Evolutionary conservation across 106 monocot species (phyloP).

Genomic region (Amphibolis antarctica): DNA sequence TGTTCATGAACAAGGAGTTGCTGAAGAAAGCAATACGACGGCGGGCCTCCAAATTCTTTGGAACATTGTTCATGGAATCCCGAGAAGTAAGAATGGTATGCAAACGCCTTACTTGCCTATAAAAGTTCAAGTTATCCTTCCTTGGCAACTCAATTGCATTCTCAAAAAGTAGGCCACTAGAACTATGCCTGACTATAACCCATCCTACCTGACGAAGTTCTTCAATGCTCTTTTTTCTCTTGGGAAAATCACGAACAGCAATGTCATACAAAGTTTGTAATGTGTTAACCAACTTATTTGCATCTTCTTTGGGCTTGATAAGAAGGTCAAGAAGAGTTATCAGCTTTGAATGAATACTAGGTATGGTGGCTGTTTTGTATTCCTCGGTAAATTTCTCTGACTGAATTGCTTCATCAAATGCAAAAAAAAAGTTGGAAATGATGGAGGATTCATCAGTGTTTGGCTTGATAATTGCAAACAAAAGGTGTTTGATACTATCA

Average conservation of each 20-base stretch:
- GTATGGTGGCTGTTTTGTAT: slow-evolving; percentile 2
- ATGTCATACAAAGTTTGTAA: slow-evolving; percentile 19
- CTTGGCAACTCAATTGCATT: slow-evolving; percentile 8
- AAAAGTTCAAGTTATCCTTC: slow-evolving; percentile 8
- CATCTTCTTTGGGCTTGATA: slow-evolving; percentile 8
- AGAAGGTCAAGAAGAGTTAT: slow-evolving; percentile 12
- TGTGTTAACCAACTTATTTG: slow-evolving; percentile 11
- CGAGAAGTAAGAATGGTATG: slow-evolving; percentile 16
- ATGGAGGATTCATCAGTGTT: slow-evolving; percentile 14
- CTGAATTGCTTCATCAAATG: slow-evolving; percentile 10
- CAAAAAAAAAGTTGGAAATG: slow-evolving; percentile 11
- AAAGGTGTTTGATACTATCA: slow-evolving; percentile 17
- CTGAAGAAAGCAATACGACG: slow-evolving; percentile 24
- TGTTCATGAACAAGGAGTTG: slow-evolving; percentile 31
- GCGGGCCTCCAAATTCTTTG: slow-evolving; percentile 24
- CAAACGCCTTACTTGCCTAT: slow-evolving; percentile 21
- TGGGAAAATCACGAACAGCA: slow-evolving; percentile 22
- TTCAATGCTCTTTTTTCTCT: background rate
- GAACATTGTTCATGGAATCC: slow-evolving; percentile 20
- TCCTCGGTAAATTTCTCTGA: slow-evolving; percentile 12
- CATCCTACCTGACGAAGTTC: slow-evolving; percentile 14
- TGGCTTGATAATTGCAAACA: slow-evolving; percentile 7
- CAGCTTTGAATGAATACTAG: slow-evolving; percentile 6
- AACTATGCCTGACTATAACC: slow-evolving; percentile 2
- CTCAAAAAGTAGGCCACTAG: slow-evolving; percentile 17